Evolutionary conservation across 345 rosid genomes (phyloP), one percentile per base, ranked within the genome.

Genomic region (Isatis tinctoria): DNA sequence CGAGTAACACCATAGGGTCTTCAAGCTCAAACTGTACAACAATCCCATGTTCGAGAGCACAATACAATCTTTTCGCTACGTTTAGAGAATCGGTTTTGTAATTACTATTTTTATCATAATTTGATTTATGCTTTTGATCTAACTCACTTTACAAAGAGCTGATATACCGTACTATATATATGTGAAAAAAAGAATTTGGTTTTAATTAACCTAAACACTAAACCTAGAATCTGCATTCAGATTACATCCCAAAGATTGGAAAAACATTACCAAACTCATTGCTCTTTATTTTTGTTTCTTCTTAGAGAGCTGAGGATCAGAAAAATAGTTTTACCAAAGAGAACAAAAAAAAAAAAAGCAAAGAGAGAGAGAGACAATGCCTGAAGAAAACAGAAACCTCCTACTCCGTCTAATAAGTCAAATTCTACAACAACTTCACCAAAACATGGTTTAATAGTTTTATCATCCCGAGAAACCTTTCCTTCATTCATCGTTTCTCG

Each of bases 401-500:
- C 10, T 73, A 47, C 56, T 56, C 32, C 16, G 36, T 40, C 69
- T 51, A 72, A 54, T 24, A 57, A 56, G 28, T 10, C 28, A 49
- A 48, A 49, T 14, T 49, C 28, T 49, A 22, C 54, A 49, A 22
- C 28, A 49, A 22, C 28, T 20, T 49, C 56, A 49, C 53, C 12
- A 48, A 17, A 43, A 9, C 49, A 17, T n/a, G n/a, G n/a, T n/a
- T n/a, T 10, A 18, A 3, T 45, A 16, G 51, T 45, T 45, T 30
- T 60, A 67, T 3, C 73, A 56, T 59, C 72, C 67, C 3, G 3
- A 39, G 28, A 59, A 10, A 49, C 18, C 44, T 44, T 64, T 57
- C 41, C 60, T 70, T 80, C 82, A 82, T 60, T 78, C 75, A 61
- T 82, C 72, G 4, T 53, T 77, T 88, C 87, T 86, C 37, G 74